Evolutionary conservation across 2,329 filamentous ascomycete genomes (phyloP).

Genomic region (Clarireedia paspali): DNA sequence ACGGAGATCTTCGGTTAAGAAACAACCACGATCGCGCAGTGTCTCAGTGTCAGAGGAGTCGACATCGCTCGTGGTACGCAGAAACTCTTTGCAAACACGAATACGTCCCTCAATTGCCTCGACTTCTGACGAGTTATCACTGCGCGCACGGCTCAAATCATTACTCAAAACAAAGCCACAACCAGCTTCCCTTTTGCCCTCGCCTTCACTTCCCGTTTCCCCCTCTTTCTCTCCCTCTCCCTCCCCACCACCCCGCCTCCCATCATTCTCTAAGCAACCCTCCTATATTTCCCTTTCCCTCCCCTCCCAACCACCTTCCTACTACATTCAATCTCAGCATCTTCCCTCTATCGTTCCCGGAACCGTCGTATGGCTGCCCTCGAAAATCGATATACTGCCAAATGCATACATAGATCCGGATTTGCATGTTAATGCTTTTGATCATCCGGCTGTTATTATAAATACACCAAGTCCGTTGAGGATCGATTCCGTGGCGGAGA

Average conservation of each 20-base stretch:
- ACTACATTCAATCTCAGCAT: neutral
- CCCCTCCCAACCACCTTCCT: neutral
- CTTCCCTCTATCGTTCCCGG: neutral
- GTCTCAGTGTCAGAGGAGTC: too few species aligned
- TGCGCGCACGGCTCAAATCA: too few species aligned
- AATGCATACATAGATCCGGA: neutral
- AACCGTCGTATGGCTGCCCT: neutral
- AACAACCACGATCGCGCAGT: too few species aligned
- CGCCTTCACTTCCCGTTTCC: neutral
- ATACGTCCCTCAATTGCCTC: neutral
- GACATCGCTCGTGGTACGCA: too few species aligned
- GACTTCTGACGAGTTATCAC: neutral
- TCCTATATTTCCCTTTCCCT: neutral
- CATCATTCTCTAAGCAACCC: neutral
- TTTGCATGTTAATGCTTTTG: constrained; percentile 4
- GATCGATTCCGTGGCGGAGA: neutral
- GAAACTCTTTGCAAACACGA: too few species aligned
- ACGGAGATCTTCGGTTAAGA: too few species aligned
- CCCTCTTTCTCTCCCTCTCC: neutral
- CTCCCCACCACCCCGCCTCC: neutral
- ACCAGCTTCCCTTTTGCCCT: neutral
- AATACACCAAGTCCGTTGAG: neutral
- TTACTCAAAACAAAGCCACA: neutral
- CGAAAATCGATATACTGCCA: neutral
- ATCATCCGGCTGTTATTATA: constrained; percentile 4